Evolutionary conservation across 1,284 basidiomycete species (phyloP), one percentile per base, ranked within the genome.

Genomic region (Irpex sp.): DNA sequence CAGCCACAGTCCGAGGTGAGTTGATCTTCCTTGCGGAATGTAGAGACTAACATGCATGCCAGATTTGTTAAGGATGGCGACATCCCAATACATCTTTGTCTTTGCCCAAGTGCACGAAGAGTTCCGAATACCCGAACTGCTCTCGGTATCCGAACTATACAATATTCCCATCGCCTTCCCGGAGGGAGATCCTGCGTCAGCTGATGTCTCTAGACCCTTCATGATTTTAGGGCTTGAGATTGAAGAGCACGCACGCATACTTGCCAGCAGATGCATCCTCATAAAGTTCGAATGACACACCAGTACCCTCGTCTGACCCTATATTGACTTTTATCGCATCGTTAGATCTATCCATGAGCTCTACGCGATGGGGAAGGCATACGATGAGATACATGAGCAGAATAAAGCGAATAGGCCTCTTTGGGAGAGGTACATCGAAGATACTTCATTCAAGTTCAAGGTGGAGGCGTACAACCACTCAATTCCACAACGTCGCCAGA

Each of bases 401-500:
- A 89, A 90, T 67, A 78, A 77, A 21, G 70, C 69, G 9, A 82
- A 79, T 55, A 73, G 77, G 17, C 70, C 76, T 3, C 78, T 84
- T 62, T 94, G 93, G 87, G 76, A 78, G 44, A 78, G 78, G 58
- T 91, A 88, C 70, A 80, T 84, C 49, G 76, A 79, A 8, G 76
- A 91, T 63, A 87, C 87, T 0, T 88, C 91, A 0, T 97, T 95
- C 81, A 91, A 88, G 68, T 92, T 97, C 74, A 75, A 83, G n/a
- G 85, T 97, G 5, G 85, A 86, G 5, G 88, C 87, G 0, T 89
- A 89, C 71, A 92, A 93, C 69, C 90, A 91, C 66, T 86, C 86
- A 2, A 86, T 96, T 11, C 83, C 88, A 1, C 84, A 88, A 65
- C 72, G 75, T 31, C 79, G 89, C 21, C 89, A 93, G 70, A 80